Evolutionary conservation across 179 eudicot genomes (phyloP).

Genomic region (Amaranthus tricolor): DNA sequence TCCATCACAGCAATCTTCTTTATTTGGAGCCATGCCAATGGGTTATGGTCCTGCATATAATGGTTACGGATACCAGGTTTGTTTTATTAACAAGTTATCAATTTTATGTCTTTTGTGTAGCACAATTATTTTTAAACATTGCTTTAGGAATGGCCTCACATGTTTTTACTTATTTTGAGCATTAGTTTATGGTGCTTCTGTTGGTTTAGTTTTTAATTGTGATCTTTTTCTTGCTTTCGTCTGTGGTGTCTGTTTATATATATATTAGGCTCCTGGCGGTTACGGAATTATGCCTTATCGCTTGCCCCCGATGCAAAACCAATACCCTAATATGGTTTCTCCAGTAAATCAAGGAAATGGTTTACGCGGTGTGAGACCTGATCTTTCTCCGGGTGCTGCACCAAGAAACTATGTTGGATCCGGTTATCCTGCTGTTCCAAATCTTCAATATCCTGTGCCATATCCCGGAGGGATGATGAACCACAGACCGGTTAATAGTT

Average conservation of each 20-base stretch:
- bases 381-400: constrained; percentile 46
- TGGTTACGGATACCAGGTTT: constrained; percentile 94
- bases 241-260: neutral
- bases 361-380: constrained; percentile 57
- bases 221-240: too few species aligned
- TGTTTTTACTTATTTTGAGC: too few species aligned
- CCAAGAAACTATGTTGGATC: constrained; percentile 70
- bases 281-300: constrained; percentile 84
- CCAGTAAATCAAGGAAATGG: constrained; percentile 62
- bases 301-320: constrained; percentile 66
- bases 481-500: constrained; percentile 55
- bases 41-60: constrained; percentile 76
- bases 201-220: too few species aligned
- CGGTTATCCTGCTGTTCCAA: constrained; percentile 56
- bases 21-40: constrained; percentile 78
- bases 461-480: constrained; percentile 70
- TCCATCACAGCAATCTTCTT: constrained; percentile 57
- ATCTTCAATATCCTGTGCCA: constrained; percentile 64
- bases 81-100: constrained; percentile 12
- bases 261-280: constrained; percentile 68
- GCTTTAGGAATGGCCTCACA: too few species aligned
- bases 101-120: neutral
- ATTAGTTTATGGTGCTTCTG: too few species aligned
- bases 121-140: neutral
- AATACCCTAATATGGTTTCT: constrained; percentile 49